phyloP scores from a whole-genome alignment of 768 basidiomycete genomes.

The Psilocybe azurescens region DNA sequence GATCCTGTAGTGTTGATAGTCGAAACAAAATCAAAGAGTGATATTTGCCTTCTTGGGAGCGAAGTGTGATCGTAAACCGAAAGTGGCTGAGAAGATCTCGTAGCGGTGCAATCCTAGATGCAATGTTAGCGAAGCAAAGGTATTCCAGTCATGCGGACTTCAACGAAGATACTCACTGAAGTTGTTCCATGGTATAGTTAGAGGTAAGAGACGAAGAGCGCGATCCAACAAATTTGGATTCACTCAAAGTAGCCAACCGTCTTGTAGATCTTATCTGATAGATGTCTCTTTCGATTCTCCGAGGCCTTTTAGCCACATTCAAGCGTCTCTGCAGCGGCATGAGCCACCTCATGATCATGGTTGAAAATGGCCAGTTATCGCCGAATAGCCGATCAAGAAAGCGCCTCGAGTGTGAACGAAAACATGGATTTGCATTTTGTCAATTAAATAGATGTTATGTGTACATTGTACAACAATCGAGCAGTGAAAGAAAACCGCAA shows the following conservation, averaged over 20 bases:
- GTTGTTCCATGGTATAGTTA: constrained; percentile 20
- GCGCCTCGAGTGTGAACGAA: not conserved
- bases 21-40: constrained; percentile 71
- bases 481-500: no score
- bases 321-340: not conserved
- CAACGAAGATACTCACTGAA: constrained; percentile 26
- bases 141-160: not conserved
- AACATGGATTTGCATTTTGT: not conserved
- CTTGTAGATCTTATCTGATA: constrained; percentile 11
- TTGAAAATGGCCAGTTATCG: not conserved
- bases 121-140: not conserved
- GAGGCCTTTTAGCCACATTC: not conserved
- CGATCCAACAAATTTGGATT: not conserved
- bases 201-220: not conserved
- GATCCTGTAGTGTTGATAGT: constrained; percentile 42
- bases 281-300: not conserved
- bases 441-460: not conserved
- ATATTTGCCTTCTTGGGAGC: constrained; percentile 62
- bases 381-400: not conserved
- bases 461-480: no score
- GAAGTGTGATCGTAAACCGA: constrained; percentile 62
- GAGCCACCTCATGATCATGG: not conserved
- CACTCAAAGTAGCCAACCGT: not conserved
- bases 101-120: constrained; percentile 48
- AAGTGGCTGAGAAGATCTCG: constrained; percentile 55